Percentiles rank a stretch among this genome's conserved stretches.
Conservation (phyloP, 352 stramenopile species). For the Phytophthora kernoviae region DNA sequence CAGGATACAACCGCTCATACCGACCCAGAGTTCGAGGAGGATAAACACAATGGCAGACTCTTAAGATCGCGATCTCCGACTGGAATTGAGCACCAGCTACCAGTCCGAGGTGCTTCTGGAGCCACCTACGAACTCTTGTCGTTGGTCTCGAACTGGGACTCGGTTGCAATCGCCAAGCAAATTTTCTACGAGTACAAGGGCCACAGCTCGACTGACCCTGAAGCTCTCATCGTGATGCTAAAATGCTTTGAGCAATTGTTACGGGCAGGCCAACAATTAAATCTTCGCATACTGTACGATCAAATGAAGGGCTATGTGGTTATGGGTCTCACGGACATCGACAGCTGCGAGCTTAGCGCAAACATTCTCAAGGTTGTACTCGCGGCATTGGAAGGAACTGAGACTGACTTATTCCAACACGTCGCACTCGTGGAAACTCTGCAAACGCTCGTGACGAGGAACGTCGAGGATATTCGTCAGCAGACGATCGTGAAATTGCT, state of each 20-base stretch:
- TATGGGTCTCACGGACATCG: conserved; percentile 44
- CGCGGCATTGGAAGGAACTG: conserved; percentile 6
- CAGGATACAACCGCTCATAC: conserved; percentile 1
- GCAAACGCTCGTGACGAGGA: conserved; percentile 49
- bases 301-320: conserved; percentile 63
- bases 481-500: conserved; percentile 62
- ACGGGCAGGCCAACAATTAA: conserved; percentile 7
- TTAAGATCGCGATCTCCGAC: background rate
- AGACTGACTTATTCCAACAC: conserved; percentile 42
- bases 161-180: conserved; percentile 70
- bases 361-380: conserved; percentile 40
- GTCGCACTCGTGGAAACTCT: conserved; percentile 41
- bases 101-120: conserved; percentile 58
- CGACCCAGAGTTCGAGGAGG: conserved; percentile 6
- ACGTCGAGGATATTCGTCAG: conserved; percentile 65
- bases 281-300: conserved; percentile 50
- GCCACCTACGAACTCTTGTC: conserved; percentile 51
- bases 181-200: conserved; percentile 71
- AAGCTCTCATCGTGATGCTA: conserved; percentile 54
- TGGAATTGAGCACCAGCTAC: conserved; percentile 40
- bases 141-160: conserved; percentile 64
- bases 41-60: background rate
- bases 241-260: conserved; percentile 63
- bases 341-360: conserved; percentile 38
- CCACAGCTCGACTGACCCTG: conserved; percentile 33